phyloP scores from a whole-genome alignment of 306 rosid species.

The apple (Malus domestica) region DNA sequence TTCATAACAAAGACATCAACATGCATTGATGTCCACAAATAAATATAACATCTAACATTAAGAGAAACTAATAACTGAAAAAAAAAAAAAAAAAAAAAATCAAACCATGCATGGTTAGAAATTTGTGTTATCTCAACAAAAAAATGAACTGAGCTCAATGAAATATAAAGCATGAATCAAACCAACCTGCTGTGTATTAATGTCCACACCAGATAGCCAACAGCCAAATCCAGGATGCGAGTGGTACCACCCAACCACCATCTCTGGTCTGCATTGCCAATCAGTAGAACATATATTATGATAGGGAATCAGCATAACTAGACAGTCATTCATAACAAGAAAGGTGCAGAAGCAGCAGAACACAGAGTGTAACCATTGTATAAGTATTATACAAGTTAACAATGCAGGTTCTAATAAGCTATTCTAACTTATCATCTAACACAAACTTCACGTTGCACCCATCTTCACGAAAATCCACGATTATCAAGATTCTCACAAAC shows the following conservation, averaged over 20 bases:
- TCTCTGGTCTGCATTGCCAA: conserved; percentile 67
- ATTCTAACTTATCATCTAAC: background rate
- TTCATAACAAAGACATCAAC: background rate
- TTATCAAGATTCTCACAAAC: background rate
- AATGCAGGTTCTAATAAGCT: background rate
- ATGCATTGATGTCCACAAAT: background rate
- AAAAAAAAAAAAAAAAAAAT: too few species aligned
- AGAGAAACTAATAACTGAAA: background rate
- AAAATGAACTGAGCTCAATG: background rate
- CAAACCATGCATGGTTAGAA: background rate
- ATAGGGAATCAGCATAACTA: background rate
- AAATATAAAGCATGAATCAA: background rate
- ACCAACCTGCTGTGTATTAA: conserved; percentile 92
- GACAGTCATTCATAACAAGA: background rate
- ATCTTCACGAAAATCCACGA: background rate
- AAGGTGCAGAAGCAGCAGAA: background rate
- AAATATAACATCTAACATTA: background rate
- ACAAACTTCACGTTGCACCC: background rate
- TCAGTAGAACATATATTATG: background rate
- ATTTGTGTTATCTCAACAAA: background rate
- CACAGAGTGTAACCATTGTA: background rate
- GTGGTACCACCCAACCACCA: conserved; percentile 99
- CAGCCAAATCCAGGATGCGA: conserved; percentile 99
- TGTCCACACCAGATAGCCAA: conserved; percentile 98
- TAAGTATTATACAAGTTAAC: background rate